Evolutionary conservation across 192 early-diverging fungal species (phyloP).

Genomic region (Gigaspora rosea): DNA sequence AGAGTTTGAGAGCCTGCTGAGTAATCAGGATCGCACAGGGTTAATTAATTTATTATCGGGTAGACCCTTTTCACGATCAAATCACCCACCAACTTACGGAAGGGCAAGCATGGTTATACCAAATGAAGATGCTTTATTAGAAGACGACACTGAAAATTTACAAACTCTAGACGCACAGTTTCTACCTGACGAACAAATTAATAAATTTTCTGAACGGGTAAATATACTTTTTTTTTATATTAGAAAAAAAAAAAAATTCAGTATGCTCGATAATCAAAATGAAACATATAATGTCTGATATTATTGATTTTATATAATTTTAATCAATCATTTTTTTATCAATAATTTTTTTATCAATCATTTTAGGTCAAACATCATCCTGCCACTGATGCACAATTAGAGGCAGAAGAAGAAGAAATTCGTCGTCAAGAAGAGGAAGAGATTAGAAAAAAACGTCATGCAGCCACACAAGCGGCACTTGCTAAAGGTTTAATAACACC

Average conservation of each 20-base stretch:
- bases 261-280: too few relatives aligned
- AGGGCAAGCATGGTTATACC: background rate
- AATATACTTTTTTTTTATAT: too few relatives aligned
- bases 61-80: slow-evolving; percentile 2
- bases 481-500: slow-evolving; percentile 13
- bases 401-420: slow-evolving; percentile 26
- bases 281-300: too few relatives aligned
- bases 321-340: too few relatives aligned
- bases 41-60: slow-evolving; percentile 4
- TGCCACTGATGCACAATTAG: background rate
- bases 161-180: slow-evolving; percentile 24
- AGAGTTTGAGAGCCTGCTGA: slow-evolving; percentile 23
- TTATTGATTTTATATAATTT: too few relatives aligned
- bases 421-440: slow-evolving; percentile 20
- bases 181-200: slow-evolving; percentile 33
- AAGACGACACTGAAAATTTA: slow-evolving; percentile 15
- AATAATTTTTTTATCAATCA: too few relatives aligned
- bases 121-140: background rate
- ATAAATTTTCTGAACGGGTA: slow-evolving; percentile 21
- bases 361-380: slow-evolving; percentile 20
- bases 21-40: background rate
- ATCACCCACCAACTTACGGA: background rate
- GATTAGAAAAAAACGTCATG: slow-evolving; percentile 8
- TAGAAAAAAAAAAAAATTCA: too few relatives aligned
- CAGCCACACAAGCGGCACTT: slow-evolving; percentile 12